Percentiles rank a stretch among this genome's conserved stretches.
phyloP scores from a whole-genome alignment of 495 filamentous ascomycete species.

The Podospora appendiculata region DNA sequence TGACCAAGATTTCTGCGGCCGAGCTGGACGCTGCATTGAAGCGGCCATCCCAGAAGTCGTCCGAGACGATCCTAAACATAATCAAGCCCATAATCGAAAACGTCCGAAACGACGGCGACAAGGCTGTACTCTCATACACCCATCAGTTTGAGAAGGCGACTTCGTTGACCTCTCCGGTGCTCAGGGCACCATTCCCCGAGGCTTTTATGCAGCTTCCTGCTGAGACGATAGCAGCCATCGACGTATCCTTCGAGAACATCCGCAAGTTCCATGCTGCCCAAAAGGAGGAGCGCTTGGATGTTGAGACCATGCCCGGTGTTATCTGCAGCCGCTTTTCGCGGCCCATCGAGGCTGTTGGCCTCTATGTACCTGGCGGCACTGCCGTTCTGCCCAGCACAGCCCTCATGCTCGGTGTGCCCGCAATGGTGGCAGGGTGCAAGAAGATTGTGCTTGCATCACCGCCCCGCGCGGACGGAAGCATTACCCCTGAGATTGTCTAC shows the following conservation, averaged over 20 bases:
- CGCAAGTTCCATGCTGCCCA: constrained; percentile 88
- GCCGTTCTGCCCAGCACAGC: constrained; percentile 93
- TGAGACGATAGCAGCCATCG: constrained; percentile 85
- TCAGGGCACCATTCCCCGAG: constrained; percentile 78
- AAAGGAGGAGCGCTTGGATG: constrained; percentile 65
- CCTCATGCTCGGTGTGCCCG: constrained; percentile 95
- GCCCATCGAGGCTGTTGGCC: constrained; percentile 86
- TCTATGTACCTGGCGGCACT: constrained; percentile 93
- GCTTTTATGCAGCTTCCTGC: constrained; percentile 74
- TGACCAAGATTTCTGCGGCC: constrained; percentile 47
- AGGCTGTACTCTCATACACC: constrained; percentile 81
- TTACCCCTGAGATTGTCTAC: constrained; percentile 96
- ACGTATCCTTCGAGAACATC: constrained; percentile 89
- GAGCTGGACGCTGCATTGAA: constrained; percentile 65
- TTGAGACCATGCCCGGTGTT: constrained; percentile 97
- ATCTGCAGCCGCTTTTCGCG: constrained; percentile 88
- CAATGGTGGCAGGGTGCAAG: constrained; percentile 95
- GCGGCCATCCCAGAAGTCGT: constrained; percentile 86
- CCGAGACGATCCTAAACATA: constrained; percentile 81
- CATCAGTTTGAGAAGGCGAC: constrained; percentile 97
- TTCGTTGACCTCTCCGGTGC: constrained; percentile 77
- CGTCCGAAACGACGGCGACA: constrained; percentile 72
- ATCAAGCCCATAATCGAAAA: constrained; percentile 86
- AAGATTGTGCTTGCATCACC: constrained; percentile 91
- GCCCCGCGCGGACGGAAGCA: constrained; percentile 77